Percentiles rank a stretch among this genome's conserved stretches.
These are phyloP conservation scores for Pseudogymnoascus verrucosus DNA, from an alignment of 2,329 filamentous ascomycete species.

Conservation along the genomic window DNA sequence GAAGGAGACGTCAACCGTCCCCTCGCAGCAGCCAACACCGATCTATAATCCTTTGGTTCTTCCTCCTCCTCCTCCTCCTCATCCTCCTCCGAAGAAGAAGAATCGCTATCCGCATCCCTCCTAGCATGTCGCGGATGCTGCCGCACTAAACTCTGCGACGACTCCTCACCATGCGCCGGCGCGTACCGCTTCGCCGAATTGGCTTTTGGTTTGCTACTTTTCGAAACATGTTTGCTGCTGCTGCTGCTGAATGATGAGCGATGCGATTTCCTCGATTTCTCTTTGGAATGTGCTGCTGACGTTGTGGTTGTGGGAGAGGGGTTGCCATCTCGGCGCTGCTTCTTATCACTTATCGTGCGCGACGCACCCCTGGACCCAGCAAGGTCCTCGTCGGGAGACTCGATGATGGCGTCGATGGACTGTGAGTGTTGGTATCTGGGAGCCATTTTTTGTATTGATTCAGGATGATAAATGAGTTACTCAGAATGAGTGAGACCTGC, in stretches of 20 bases:
- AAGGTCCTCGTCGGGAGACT: neutral
- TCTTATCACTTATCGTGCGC: constrained; percentile 2
- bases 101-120: neutral
- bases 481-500: neutral
- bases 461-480: no score
- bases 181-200: constrained; percentile 13
- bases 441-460: neutral
- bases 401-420: neutral
- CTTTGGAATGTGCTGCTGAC: constrained; percentile 16
- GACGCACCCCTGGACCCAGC: neutral
- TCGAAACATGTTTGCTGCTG: constrained; percentile 11
- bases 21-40: constrained; percentile 19
- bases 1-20: constrained; percentile 27
- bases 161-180: neutral
- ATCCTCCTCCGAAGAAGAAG: constrained; percentile 13
- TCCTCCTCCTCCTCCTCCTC: constrained; percentile 20
- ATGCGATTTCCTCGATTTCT: constrained; percentile 15
- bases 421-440: neutral
- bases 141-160: constrained; percentile 18
- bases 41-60: constrained; percentile 15
- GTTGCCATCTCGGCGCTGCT: neutral
- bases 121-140: neutral
- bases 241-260: neutral
- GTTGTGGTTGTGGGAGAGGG: neutral
- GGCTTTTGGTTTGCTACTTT: constrained; percentile 14